A percentile compares a stretch with the other conserved stretches of the same genome.
Evolutionary conservation across 257 asterid genomes (phyloP).

Genomic region (Solanum tarapatanum): DNA sequence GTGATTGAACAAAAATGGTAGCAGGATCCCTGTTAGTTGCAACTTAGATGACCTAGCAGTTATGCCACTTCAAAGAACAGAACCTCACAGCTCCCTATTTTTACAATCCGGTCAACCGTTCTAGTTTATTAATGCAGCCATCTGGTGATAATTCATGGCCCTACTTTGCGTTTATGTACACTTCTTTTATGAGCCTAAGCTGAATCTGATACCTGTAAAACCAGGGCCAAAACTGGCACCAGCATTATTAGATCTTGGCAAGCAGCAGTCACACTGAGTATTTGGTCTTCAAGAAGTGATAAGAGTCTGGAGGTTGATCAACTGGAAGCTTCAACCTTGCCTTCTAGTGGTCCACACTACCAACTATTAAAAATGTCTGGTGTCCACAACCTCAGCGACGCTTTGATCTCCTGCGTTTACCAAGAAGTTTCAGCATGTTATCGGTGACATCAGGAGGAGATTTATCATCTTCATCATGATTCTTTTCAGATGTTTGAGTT

Average conservation of each 20-base stretch:
- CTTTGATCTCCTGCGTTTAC: conserved; percentile 59
- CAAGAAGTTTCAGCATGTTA: conserved; percentile 84
- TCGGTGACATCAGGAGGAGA: conserved; percentile 74
- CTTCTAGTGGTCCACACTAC: background rate
- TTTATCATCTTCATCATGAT: conserved; percentile 36
- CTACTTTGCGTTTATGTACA: background rate
- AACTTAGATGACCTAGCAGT: background rate
- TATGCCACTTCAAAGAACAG: background rate
- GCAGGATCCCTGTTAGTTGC: background rate
- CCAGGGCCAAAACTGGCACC: background rate
- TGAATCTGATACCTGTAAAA: background rate
- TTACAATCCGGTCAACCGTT: background rate
- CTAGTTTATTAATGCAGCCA: background rate
- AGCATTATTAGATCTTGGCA: background rate
- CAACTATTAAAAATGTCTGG: background rate
- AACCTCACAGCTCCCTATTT: background rate
- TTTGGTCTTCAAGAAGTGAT: background rate
- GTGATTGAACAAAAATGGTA: background rate
- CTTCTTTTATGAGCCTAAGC: background rate
- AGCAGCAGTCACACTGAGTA: background rate
- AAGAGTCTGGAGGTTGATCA: background rate
- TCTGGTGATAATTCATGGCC: background rate
- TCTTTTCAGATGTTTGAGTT: conserved; percentile 67
- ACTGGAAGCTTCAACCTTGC: background rate
- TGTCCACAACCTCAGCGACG: conserved; percentile 24